Conservation (phyloP, 2,329 filamentous ascomycete genomes). For the Venturia aucupariae region DNA sequence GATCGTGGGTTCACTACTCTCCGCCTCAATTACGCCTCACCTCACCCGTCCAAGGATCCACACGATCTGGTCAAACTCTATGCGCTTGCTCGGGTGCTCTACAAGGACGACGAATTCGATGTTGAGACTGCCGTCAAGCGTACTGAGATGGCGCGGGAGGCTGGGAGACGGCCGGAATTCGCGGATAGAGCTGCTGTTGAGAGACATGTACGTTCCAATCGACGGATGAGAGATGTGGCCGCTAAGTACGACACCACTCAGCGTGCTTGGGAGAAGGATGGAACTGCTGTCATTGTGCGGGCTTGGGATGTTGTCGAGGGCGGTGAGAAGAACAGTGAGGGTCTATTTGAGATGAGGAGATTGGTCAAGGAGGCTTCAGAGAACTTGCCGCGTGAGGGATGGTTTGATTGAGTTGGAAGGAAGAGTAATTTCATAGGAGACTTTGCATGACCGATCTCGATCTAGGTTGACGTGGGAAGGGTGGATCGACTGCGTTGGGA, state of each 20-base stretch:
- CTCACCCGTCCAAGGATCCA: background rate
- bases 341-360: background rate
- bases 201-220: background rate
- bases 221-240: slow-evolving; percentile 2
- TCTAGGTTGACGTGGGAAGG: background rate
- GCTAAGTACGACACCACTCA: background rate
- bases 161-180: slow-evolving; percentile 9
- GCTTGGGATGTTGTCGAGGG: background rate
- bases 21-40: background rate
- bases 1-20: background rate
- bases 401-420: background rate
- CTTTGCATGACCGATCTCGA: no score
- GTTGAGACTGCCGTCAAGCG: slow-evolving; percentile 10
- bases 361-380: slow-evolving; percentile 3
- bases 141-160: slow-evolving; percentile 6
- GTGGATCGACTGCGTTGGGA: background rate
- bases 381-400: background rate
- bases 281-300: slow-evolving; percentile 5
- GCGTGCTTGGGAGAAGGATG: background rate
- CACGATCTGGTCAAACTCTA: slow-evolving; percentile 8
- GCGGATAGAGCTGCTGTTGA: slow-evolving; percentile 8
- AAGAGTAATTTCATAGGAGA: background rate
- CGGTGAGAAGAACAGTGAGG: slow-evolving; percentile 1
- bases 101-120: slow-evolving; percentile 12
- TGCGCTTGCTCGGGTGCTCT: slow-evolving; percentile 1